phyloP scores from a whole-genome alignment of 73 alveolate species.

The Paramecium primaurelia region DNA sequence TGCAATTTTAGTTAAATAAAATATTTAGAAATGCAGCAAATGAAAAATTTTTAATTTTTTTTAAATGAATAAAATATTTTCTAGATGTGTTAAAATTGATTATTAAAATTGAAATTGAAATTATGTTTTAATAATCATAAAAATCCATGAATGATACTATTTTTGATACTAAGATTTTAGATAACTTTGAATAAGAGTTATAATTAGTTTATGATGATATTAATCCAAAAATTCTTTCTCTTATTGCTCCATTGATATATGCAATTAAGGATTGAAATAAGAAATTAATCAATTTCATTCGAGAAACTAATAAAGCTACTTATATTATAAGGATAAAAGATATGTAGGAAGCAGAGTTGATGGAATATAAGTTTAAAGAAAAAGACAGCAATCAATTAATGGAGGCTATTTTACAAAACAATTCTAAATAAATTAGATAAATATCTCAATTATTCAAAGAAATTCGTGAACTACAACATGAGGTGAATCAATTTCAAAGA shows the following conservation, averaged over 20 bases:
- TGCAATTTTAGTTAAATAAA: no score
- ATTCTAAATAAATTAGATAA: not conserved
- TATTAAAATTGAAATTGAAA: not conserved
- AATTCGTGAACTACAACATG: not conserved
- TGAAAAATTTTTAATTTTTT: not conserved
- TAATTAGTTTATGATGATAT: slow-evolving; percentile 20
- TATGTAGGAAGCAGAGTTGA: slow-evolving; percentile 4
- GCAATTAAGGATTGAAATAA: slow-evolving; percentile 19
- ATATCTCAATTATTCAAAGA: not conserved
- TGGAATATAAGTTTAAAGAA: slow-evolving; percentile 15
- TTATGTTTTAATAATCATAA: not conserved
- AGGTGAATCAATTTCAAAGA: not conserved
- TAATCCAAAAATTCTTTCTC: slow-evolving; percentile 9
- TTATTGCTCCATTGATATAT: slow-evolving; percentile 5
- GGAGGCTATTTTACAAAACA: not conserved
- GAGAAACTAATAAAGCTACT: not conserved
- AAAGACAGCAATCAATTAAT: not conserved
- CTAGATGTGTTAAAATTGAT: not conserved
- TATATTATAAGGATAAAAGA: not conserved
- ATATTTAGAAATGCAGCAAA: no score
- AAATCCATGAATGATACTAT: slow-evolving; percentile 38
- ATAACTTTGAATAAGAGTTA: slow-evolving; percentile 14
- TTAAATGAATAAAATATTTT: no score
- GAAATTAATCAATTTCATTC: not conserved
- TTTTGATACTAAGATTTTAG: slow-evolving; percentile 14